Base-by-base conservation (phyloP, 2,329 filamentous ascomycete genomes). In the Neobulgaria alba region DNA sequence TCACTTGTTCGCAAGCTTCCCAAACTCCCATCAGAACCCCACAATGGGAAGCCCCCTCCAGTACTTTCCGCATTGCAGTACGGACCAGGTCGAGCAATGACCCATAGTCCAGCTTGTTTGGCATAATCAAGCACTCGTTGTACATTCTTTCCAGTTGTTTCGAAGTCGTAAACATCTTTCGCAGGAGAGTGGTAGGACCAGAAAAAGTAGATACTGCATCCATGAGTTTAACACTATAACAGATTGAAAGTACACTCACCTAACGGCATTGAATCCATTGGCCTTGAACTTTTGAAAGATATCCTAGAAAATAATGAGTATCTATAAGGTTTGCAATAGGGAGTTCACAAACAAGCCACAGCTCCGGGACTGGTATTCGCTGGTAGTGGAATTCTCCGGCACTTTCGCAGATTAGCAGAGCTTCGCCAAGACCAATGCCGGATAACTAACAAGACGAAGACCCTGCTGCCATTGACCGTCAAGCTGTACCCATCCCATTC, bases 211-310 rank as follows among this genome's bases (percentile, higher is more conserved):
- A 69, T 57, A 43, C 64, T 53, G 14, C 1, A 17, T 7, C 2
- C 23, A 21, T 53, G 40, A 51, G 46, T 12, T 7, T 7, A 29
- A 5, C n/a, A 19, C 10, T 3, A 15, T 41, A 19, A 20, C 31
- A 10, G 2, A 26, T 8, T 30, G 16, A 36, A 0, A 45, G n/a
- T n/a, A 30, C 5, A 43, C 49, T 39, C 55, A 65, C 63, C 59
- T 60, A 17, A 73, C 61, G 12, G 70, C 60, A 54, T 73, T 74
- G 54, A 72, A 71, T 0, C 71, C 71, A 49, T 67, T 69, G 7
- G 71, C 67, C 46, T 66, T 65, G 44, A 73, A 63, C 43, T 73
- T 74, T 38, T 75, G 69, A 42, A 75, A 71, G 23, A 75, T 66
- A 47, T 74, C 70, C 29, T 69, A 31, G 12, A 12, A 15, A 10